Base-by-base conservation (phyloP, 2,329 filamentous ascomycete genomes). In the Tolypocladium cylindrosporum region DNA sequence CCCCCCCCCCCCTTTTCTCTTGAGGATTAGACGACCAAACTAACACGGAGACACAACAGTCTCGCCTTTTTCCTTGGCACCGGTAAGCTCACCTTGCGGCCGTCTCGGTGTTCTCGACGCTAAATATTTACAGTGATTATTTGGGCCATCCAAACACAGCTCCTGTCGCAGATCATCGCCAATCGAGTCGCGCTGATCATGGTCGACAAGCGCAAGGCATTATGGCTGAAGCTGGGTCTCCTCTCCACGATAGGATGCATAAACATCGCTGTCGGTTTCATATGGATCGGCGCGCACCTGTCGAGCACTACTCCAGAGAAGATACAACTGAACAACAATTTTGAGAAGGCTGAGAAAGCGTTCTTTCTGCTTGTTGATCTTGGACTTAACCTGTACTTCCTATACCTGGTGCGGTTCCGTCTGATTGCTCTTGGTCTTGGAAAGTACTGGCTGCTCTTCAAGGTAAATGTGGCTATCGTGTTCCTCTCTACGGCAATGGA, bases 281-380 rank as follows among this genome's bases (percentile, higher is more conserved):
- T 77, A 41, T 77, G 74, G 72, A 74, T 73, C 4, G 67, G 68
- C 2, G 67, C 72, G 0, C 71, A 73, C 42, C 61, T 69, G n/a
- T 1, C 2, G 4, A 27, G 10, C 8, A 54, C 60, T 11, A 63
- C 63, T 1, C 14, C 55, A 0, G 34, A 14, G 2, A 55, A 64
- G 37, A 56, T 61, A 10, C 41, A 56, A 6, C 37, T 60, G 11
- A 68, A 68, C 19, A 42, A 61, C 1, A 52, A 63, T 0, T 67
- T 67, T 21, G 66, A 68, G 51, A 66, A 61, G 31, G 58, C 58
- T 1, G 66, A 68, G 53, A 83, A 83, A 62, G 67, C 73, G 0
- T 70, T 83, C 13, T 80, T 81, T 57, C 66, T 81, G 0, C 55
- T 79, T 1, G 69, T 80, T 1, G 80, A 83, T 55, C 71, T 74